phyloP scores from a whole-genome alignment of 306 rosid genomes.

The Pterocarpus santalinus region DNA sequence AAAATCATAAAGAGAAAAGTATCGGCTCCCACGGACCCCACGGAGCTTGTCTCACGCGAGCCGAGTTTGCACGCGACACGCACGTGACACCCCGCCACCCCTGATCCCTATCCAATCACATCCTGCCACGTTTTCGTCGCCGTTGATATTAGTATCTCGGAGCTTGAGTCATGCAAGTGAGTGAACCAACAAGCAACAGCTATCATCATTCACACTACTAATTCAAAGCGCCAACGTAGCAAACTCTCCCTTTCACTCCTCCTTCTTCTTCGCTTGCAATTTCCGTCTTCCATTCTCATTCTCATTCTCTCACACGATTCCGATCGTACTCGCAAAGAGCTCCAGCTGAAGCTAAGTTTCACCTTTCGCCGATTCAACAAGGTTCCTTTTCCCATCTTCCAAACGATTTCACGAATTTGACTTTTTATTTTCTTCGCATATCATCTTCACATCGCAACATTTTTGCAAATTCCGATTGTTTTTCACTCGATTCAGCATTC shows the following conservation, averaged over 20 bases:
- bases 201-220: slow-evolving; percentile 20
- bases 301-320: slow-evolving; percentile 41
- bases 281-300: slow-evolving; percentile 17
- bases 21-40: slow-evolving; percentile 45
- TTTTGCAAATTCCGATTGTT: slow-evolving; percentile 1
- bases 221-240: neutral
- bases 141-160: slow-evolving; percentile 29
- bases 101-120: neutral
- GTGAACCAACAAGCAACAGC: slow-evolving; percentile 45
- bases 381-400: slow-evolving; percentile 5
- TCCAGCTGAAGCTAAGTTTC: slow-evolving; percentile 33
- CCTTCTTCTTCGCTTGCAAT: slow-evolving; percentile 1
- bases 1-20: slow-evolving; percentile 37
- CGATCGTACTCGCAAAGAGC: neutral
- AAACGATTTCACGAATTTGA: slow-evolving; percentile 5
- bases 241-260: neutral
- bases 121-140: slow-evolving; percentile 27
- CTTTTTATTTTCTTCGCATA: neutral
- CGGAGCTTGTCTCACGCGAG: neutral
- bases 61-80: slow-evolving; percentile 30
- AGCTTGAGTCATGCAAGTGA: neutral
- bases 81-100: slow-evolving; percentile 52
- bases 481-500: neutral
- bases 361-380: slow-evolving; percentile 31
- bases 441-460: neutral